Base-by-base conservation (phyloP, 805 yeast genomes). In the Clavispora santaluciae region DNA sequence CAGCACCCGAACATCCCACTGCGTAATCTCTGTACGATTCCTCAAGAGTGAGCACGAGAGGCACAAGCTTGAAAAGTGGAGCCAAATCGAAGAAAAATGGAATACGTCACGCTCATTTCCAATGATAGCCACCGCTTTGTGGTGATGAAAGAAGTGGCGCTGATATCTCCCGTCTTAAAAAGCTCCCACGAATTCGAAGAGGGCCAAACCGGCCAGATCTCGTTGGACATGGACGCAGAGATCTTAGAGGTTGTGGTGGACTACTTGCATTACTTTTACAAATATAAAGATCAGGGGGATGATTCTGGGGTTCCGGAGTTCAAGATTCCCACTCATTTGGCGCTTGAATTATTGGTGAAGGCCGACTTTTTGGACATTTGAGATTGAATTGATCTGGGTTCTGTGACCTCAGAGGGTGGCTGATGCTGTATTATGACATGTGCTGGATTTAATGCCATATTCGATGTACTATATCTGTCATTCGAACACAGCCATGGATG, bases 251-350 rank as follows among this genome's bases (percentile, higher is more conserved):
- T 87, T 52, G 81, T 91, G 9, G 83, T 86, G 31, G 97, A 91
- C 52, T 91, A 93, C 53, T 63, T 91, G 24, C 81, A 85, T 57
- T 90, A 86, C 56, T 79, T 85, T 52, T 59, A 73, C 44, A 82
- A 85, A 51, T 86, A 86, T 57, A 77, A 72, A 46, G 79, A 76
- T 37, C 63, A 59, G 37, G 75, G 71, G 0, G 74, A 68, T 24
- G 49, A 57, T 6, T 78, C 76, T 4, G 81, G 77, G 37, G 77
- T 85, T 6, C 95, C 96, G 0, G 93, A 86, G 41, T 93, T 93
- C 61, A 84, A 85, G 26, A 79, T 93, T 2, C 96, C 98, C 1
- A 90, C 97, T 0, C 97, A 88, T 50, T 76, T 91, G 78, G 96
- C 98, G 0, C 67, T 91, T 46, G 98, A 93, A 57, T 66, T 91